phyloP scores from a whole-genome alignment of 306 rosid genomes.

The Canavalia gladiata region DNA sequence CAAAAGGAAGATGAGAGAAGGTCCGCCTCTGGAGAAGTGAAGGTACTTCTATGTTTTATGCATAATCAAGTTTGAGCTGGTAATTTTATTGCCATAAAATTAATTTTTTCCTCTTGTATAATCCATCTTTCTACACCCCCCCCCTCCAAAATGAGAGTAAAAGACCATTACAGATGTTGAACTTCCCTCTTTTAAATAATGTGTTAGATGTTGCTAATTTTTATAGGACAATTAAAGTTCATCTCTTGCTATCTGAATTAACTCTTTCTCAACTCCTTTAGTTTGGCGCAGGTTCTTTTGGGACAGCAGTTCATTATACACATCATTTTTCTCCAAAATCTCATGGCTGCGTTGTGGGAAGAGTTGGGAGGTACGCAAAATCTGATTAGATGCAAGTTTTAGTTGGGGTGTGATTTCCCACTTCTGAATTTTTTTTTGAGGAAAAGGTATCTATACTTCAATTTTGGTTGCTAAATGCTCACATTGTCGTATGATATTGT shows the following conservation, averaged over 20 bases:
- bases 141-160: neutral
- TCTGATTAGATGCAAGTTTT: conserved; percentile 37
- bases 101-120: neutral
- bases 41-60: conserved; percentile 66
- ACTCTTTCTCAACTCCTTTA: conserved; percentile 60
- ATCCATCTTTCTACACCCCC: neutral
- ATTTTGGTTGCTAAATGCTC: conserved; percentile 28
- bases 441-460: conserved; percentile 8
- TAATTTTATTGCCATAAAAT: conserved; percentile 20
- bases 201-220: conserved; percentile 30
- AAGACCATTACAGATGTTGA: neutral
- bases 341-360: conserved; percentile 84
- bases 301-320: conserved; percentile 73
- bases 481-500: neutral
- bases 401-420: conserved; percentile 14
- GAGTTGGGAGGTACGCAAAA: conserved; percentile 82
- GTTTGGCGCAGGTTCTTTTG: conserved; percentile 83
- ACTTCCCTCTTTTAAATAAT: conserved; percentile 42
- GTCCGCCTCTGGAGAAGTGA: conserved; percentile 86
- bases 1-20: conserved; percentile 77
- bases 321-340: conserved; percentile 86
- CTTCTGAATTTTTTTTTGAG: conserved; percentile 19
- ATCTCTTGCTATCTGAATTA: conserved; percentile 45
- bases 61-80: conserved; percentile 16
- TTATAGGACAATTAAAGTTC: neutral